Conservation (phyloP, 352 stramenopile genomes). For the Pythium pectinolyticum region DNA sequence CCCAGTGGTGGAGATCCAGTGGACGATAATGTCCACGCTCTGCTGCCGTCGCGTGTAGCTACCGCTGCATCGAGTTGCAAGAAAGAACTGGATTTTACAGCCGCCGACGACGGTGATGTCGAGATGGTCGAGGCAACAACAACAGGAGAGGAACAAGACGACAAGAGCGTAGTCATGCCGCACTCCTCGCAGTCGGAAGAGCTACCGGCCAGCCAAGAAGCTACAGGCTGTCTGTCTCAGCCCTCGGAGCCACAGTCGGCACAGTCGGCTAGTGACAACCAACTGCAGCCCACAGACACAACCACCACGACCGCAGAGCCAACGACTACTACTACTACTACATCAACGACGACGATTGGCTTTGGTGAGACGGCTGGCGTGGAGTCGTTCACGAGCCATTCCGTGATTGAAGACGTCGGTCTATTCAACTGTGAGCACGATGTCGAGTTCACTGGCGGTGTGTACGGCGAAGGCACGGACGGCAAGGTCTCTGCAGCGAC, state of each 20-base stretch:
- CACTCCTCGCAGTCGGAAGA: no score
- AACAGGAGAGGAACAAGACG: background rate
- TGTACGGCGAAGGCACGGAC: conserved; percentile 85
- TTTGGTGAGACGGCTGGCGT: conserved; percentile 13
- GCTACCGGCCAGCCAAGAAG: background rate
- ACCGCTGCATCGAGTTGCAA: conserved; percentile 12
- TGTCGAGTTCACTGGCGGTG: conserved; percentile 77
- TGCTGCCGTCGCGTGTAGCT: background rate
- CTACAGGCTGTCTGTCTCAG: background rate
- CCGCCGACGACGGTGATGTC: background rate
- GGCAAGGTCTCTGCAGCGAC: conserved; percentile 76
- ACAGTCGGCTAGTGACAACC: background rate
- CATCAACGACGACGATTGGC: conserved; percentile 5
- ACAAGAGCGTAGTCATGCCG: no score
- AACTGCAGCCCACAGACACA: no score
- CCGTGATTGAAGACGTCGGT: conserved; percentile 80
- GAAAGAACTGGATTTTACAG: conserved; percentile 27
- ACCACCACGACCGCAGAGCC: no score
- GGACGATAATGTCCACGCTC: background rate
- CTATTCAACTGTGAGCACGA: conserved; percentile 83
- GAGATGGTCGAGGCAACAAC: background rate
- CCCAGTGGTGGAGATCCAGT: no score
- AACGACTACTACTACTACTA: no score
- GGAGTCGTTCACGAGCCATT: conserved; percentile 69
- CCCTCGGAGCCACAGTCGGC: background rate